These are phyloP conservation scores for Chenopodium album DNA, from an alignment of 148 eudicot genomes.

Conservation along the genomic window DNA sequence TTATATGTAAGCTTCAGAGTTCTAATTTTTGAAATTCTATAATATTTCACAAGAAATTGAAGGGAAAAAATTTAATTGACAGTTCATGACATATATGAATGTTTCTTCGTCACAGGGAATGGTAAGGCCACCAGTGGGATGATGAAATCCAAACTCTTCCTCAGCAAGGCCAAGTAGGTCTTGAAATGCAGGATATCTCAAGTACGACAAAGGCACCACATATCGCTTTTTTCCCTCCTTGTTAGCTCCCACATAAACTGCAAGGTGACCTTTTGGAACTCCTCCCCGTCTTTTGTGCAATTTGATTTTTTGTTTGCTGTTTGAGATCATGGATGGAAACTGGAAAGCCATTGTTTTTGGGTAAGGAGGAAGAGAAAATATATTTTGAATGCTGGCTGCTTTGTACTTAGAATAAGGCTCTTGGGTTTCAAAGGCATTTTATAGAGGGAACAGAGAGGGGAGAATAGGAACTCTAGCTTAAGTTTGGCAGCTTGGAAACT, in stretches of 20 bases:
- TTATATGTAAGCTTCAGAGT: background rate
- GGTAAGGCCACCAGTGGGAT: conserved; percentile 44
- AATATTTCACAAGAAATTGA: background rate
- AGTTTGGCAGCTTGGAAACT: background rate
- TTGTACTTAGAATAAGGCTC: background rate
- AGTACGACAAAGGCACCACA: conserved; percentile 43
- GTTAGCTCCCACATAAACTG: conserved; percentile 47
- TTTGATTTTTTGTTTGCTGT: conserved; percentile 28
- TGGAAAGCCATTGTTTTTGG: conserved; percentile 26
- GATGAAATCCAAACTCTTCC: conserved; percentile 44
- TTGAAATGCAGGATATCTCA: conserved; percentile 45
- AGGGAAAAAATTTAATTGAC: conserved; percentile 4
- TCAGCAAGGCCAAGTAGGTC: conserved; percentile 37
- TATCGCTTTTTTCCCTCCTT: conserved; percentile 32
- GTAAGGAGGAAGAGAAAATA: background rate
- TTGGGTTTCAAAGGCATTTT: background rate
- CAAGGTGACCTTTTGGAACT: conserved; percentile 45
- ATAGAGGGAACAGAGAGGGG: background rate
- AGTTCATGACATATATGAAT: conserved; percentile 28
- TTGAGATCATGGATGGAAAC: conserved; percentile 31
- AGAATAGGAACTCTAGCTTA: background rate
- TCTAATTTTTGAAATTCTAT: background rate
- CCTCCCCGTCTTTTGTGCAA: conserved; percentile 20
- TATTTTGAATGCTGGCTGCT: background rate
- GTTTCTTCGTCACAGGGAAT: conserved; percentile 42